phyloP scores from a whole-genome alignment of 1,139 yeast genomes.

The Kluyveromyces marxianus region DNA sequence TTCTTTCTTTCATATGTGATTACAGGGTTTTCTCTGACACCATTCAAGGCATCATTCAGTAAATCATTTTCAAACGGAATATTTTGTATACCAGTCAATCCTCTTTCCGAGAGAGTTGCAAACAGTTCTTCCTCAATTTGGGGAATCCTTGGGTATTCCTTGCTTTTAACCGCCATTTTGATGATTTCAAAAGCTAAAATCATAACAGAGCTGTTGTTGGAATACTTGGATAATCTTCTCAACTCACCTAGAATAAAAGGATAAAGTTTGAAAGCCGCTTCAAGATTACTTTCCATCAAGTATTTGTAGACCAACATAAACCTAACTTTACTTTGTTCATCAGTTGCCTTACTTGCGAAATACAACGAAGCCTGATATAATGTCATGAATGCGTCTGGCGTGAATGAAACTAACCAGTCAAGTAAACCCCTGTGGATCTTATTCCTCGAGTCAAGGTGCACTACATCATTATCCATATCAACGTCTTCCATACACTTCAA shows the following conservation, averaged over 20 bases:
- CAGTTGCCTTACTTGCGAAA: conserved; percentile 43
- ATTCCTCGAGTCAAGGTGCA: conserved; percentile 32
- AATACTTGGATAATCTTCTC: conserved; percentile 31
- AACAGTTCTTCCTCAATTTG: conserved; percentile 18
- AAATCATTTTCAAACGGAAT: conserved; percentile 19
- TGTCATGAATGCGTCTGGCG: conserved; percentile 39
- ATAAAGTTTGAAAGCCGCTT: conserved; percentile 40
- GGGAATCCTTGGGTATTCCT: conserved; percentile 25
- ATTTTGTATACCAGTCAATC: conserved; percentile 29
- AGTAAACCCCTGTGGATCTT: conserved; percentile 43
- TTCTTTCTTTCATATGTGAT: conserved; percentile 20
- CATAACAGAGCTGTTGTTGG: conserved; percentile 15
- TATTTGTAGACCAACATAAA: conserved; percentile 45
- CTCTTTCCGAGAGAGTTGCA: conserved; percentile 22
- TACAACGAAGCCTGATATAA: conserved; percentile 47
- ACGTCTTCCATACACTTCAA: conserved; percentile 39
- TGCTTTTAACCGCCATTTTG: conserved; percentile 27
- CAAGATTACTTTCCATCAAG: conserved; percentile 35
- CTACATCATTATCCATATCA: conserved; percentile 35
- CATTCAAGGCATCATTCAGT: conserved; percentile 10
- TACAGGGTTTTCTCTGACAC: conserved; percentile 14
- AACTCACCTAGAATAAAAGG: conserved; percentile 38
- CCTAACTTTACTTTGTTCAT: conserved; percentile 45
- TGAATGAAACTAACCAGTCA: conserved; percentile 41
- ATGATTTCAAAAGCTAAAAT: conserved; percentile 31